A percentile compares a stretch with the other conserved stretches of the same genome.
phyloP scores from a whole-genome alignment of 441 rosid species.

The Mallotus japonicus region DNA sequence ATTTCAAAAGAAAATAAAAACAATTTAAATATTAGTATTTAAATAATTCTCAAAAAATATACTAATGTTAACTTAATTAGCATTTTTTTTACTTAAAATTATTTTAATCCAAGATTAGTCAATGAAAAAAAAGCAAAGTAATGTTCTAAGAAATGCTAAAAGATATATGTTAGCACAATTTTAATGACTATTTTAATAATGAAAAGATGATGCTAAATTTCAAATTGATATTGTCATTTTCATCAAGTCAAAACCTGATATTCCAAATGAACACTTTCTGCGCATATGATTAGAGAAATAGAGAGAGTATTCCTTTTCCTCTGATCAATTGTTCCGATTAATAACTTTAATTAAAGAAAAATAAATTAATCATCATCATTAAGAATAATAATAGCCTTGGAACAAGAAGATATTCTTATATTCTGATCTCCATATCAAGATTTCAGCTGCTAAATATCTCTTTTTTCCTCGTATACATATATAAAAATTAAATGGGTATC shows the following conservation, averaged over 20 bases:
- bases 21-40: too few relatives aligned
- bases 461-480: neutral
- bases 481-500: neutral
- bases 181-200: neutral
- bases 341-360: neutral
- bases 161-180: neutral
- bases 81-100: too few relatives aligned
- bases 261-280: conserved; percentile 31
- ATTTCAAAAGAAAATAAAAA: too few relatives aligned
- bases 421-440: conserved; percentile 21
- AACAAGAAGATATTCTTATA: conserved; percentile 26
- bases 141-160: neutral
- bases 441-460: neutral
- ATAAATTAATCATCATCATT: neutral
- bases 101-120: neutral
- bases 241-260: conserved; percentile 33
- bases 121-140: conserved; percentile 9
- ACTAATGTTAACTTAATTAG: too few relatives aligned
- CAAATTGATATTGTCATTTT: conserved; percentile 17
- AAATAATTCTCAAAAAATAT: too few relatives aligned
- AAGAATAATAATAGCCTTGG: conserved; percentile 9
- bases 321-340: neutral
- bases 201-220: conserved; percentile 17
- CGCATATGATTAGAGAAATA: conserved; percentile 27
- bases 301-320: conserved; percentile 12